Evolutionary conservation across 2,329 filamentous ascomycete genomes (phyloP), one percentile per base, ranked within the genome.

Genomic region (Colletotrichum spaethianum): DNA sequence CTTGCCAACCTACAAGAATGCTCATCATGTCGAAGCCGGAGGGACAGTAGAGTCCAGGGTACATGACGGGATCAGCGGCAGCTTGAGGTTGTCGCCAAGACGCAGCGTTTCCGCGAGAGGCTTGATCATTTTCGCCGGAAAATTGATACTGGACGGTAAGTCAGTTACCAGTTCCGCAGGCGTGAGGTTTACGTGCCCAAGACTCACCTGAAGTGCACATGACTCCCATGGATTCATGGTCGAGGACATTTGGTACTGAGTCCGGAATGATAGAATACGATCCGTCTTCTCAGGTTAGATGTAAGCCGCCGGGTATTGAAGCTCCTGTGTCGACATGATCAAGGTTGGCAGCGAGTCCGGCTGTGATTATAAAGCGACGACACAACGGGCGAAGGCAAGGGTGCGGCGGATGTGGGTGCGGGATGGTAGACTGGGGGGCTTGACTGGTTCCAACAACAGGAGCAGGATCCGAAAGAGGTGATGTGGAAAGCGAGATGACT

Each of bases 11-110:
- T 78, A 91, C 88, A 72, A 91, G 79, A 67, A 91, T 86, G 42
- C 76, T 81, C 84, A 91, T 85, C 53, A 91, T 83, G 75, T 91
- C 87, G 62, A 88, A 84, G 2, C 88, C 88, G 56, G 84, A 89
- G 4, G 84, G 83, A 5, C 87, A 83, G 74, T 91, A 91, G 1
- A 91, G 79, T 8, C 87, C 88, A 0, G 87, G 87, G 67, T 86
- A 90, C 72, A 90, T 88, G 70, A 89, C 78, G 48, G 86, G 79
- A 75, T 90, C 86, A 46, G 73, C 70, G n/a, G 74, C 74, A 2
- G 70, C 63, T 18, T 71, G 38, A 9, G 61, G 59, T 28, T 74
- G 59, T n/a, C 66, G 59, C 50, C 63, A 70, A 40, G 60, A 28
- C 12, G 50, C 26, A 14, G 36, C 16, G 16, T 77, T 75, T 11